Conservation (phyloP, 2,329 filamentous ascomycete genomes). For the Metarhizium album region DNA sequence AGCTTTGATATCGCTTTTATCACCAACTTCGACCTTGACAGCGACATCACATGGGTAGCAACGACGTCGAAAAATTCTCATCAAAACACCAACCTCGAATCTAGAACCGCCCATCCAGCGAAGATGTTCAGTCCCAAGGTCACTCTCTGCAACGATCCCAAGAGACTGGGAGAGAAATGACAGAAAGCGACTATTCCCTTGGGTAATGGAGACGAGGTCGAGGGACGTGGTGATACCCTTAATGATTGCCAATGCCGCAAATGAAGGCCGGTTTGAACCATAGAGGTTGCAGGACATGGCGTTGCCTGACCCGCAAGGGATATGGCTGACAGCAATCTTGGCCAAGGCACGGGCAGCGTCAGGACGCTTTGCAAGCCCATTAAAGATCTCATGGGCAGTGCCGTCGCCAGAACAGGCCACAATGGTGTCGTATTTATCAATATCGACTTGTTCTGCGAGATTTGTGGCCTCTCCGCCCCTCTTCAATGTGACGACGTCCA, state of each 20-base stretch:
- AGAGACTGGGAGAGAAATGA: constrained; percentile 88
- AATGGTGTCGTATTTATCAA: constrained; percentile 73
- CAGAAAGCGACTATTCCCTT: constrained; percentile 60
- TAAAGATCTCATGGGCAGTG: constrained; percentile 86
- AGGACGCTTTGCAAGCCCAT: constrained; percentile 67
- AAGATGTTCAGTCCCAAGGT: constrained; percentile 80
- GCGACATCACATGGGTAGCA: constrained; percentile 85
- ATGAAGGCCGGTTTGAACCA: constrained; percentile 63
- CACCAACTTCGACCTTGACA: constrained; percentile 68
- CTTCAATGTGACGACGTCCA: constrained; percentile 64
- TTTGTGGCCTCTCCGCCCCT: constrained; percentile 68
- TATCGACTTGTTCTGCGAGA: constrained; percentile 63
- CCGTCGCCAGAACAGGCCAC: constrained; percentile 89
- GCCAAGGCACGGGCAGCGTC: constrained; percentile 66
- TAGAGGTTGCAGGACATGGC: constrained; percentile 85
- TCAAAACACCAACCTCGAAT: constrained; percentile 78
- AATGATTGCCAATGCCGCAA: constrained; percentile 72
- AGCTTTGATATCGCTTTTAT: constrained; percentile 63
- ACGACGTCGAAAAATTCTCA: constrained; percentile 62
- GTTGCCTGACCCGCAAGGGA: constrained; percentile 91
- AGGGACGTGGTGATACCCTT: constrained; percentile 79
- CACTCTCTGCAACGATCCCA: constrained; percentile 81
- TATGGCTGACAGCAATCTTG: constrained; percentile 70
- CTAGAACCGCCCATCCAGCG: constrained; percentile 85
- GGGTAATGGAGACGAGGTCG: constrained; percentile 80